Evolutionary conservation across 2,329 filamentous ascomycete genomes (phyloP).

Genomic region (Botryotinia globosa): DNA sequence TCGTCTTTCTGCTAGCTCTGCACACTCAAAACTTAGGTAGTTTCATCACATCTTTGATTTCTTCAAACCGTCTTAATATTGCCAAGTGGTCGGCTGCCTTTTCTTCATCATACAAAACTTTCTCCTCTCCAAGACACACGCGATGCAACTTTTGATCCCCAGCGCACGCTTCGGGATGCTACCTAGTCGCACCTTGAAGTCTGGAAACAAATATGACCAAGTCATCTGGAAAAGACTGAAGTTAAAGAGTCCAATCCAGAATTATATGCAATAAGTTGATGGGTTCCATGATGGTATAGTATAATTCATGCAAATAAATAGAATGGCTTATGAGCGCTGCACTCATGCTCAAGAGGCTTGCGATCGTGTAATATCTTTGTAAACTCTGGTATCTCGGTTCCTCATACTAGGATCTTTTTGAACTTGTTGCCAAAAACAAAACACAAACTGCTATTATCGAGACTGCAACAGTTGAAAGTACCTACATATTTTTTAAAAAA

Average conservation of each 20-base stretch:
- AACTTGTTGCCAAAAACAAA: conserved; percentile 52
- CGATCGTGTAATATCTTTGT: conserved; percentile 54
- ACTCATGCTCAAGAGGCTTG: conserved; percentile 83
- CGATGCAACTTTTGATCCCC: conserved; percentile 71
- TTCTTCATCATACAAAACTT: conserved; percentile 76
- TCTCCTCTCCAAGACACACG: conserved; percentile 71
- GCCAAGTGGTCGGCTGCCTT: neutral
- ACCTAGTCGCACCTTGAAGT: conserved; percentile 79
- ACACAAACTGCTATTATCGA: conserved; percentile 65
- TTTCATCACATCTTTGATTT: neutral
- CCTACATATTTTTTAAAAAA: conserved; percentile 44
- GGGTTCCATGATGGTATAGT: conserved; percentile 66
- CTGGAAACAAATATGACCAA: conserved; percentile 87
- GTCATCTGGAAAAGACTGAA: conserved; percentile 71
- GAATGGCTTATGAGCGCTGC: conserved; percentile 77
- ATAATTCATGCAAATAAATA: conserved; percentile 72
- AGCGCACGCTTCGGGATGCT: conserved; percentile 66
- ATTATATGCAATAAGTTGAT: conserved; percentile 80
- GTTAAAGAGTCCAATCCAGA: conserved; percentile 75
- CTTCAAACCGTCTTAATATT: neutral
- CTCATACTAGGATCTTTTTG: conserved; percentile 25
- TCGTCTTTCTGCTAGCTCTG: neutral
- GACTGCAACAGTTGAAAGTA: conserved; percentile 59
- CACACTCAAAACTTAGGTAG: neutral
- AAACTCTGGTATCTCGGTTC: conserved; percentile 22